These are phyloP conservation scores for Tetracladium setigerum DNA, from an alignment of 495 filamentous ascomycete genomes.

Conservation along the genomic window DNA sequence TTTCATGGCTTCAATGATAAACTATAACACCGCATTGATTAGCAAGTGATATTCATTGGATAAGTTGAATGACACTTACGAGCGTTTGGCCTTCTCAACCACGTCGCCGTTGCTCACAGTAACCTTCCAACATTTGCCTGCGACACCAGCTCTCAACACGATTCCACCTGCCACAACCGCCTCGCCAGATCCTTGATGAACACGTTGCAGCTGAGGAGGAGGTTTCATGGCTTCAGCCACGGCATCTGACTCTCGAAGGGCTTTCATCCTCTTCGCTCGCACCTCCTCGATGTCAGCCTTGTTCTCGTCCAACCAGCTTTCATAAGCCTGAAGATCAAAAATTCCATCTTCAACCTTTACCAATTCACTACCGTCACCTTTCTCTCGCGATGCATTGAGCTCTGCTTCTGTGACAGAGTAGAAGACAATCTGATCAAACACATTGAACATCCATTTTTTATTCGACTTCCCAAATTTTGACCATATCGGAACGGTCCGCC, in stretches of 20 bases:
- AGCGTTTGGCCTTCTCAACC: constrained; percentile 27
- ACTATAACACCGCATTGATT: no score
- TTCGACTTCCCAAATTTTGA: constrained; percentile 34
- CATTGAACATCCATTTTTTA: constrained; percentile 40
- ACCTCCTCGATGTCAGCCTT: constrained; percentile 16
- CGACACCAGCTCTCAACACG: constrained; percentile 17
- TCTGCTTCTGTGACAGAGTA: neutral
- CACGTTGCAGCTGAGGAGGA: no score
- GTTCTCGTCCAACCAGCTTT: constrained; percentile 39
- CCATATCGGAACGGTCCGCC: constrained; percentile 44
- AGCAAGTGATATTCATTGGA: no score
- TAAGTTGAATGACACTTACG: constrained; percentile 7
- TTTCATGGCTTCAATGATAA: constrained; percentile 48
- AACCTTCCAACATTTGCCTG: constrained; percentile 55
- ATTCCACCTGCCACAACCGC: no score
- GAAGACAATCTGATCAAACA: neutral
- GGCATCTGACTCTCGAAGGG: constrained; percentile 35
- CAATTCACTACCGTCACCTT: constrained; percentile 8
- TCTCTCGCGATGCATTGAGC: constrained; percentile 4
- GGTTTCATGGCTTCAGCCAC: constrained; percentile 30
- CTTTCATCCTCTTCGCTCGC: constrained; percentile 34
- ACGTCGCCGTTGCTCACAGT: constrained; percentile 34
- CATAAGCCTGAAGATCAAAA: constrained; percentile 31
- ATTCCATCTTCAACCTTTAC: constrained; percentile 30
- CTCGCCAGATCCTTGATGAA: no score